Evolutionary conservation across 140 eudicot species (phyloP), one percentile per base, ranked within the genome.

Genomic region (Cichorium intybus): DNA sequence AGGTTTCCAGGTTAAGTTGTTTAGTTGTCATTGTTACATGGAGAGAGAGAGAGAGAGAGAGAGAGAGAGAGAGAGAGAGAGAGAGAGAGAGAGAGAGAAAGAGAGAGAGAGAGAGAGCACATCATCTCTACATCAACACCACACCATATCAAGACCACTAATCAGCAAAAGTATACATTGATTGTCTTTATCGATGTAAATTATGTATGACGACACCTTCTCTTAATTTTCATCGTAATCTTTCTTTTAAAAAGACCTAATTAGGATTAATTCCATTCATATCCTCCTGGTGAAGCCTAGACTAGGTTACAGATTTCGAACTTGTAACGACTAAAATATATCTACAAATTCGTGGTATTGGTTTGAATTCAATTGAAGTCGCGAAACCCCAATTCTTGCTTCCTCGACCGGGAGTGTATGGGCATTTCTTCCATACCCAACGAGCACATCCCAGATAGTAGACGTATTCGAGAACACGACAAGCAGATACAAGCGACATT

Each of bases 341-440:
- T 21, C 87, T 60, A 69, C 97, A 93, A 33, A 93, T 69, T 4
- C 95, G 75, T 0, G 97, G 95, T 4, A 93, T 74, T 5, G 97
- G 94, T 75, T 88, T 92, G 22, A 93, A 93, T 56, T 93, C 99
- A 59, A 50, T 73, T 18, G 85, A 81, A 20, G 80, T 70, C 20
- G 99, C 94, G 16, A 81, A 72, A 18, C 99, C 99, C 99, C 99
- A 93, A 27, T 86, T 78, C 75, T 89, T 90, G 46, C 99, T 93
- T 62, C 89, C 99, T 12, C 84, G 77, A 21, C 99, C 99, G 2
- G 99, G 95, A 3, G 95, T 86, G 67, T 88, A 93, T 5, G 86
- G 87, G 48, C 85, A 89, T 55, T 90, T 89, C 77, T 85, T 85
- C 97, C 99, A 93, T 15, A 66, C 95, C 99, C 99, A 93, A 49